These are phyloP conservation scores for Boletus eberwhitei DNA, from an alignment of 768 basidiomycete genomes.

Conservation along the genomic window DNA sequence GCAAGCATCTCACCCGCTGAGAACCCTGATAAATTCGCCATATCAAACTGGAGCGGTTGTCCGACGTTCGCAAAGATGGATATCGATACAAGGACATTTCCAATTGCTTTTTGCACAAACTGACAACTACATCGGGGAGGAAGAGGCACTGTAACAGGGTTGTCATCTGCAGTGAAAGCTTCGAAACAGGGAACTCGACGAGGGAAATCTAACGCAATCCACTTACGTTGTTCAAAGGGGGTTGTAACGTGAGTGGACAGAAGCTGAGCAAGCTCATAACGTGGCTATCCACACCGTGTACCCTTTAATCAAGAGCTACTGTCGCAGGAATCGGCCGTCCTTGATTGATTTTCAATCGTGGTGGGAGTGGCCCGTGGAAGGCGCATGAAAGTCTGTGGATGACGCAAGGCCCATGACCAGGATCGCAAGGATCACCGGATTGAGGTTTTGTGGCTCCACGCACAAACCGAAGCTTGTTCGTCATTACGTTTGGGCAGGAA, in stretches of 20 bases:
- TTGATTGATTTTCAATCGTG: conserved; percentile 2
- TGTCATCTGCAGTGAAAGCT: not conserved
- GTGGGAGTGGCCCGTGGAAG: not conserved
- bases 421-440: not conserved
- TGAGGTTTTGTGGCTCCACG: not conserved
- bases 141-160: conserved; percentile 6
- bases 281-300: conserved; percentile 1
- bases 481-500: not conserved
- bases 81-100: not conserved
- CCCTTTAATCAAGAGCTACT: conserved; percentile 1
- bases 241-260: conserved; percentile 5
- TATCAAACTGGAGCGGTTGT: not conserved
- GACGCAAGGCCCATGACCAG: not conserved
- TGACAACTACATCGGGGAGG: not conserved
- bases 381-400: not conserved
- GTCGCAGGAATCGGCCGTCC: conserved; percentile 11
- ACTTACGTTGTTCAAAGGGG: conserved; percentile 10
- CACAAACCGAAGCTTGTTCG: not conserved
- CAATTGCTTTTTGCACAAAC: not conserved
- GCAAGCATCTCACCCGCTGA: conserved; percentile 1
- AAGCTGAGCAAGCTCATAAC: not conserved
- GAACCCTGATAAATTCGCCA: not conserved
- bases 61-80: not conserved
- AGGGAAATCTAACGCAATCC: not conserved
- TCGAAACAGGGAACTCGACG: not conserved